phyloP scores from a whole-genome alignment of 148 eudicot genomes.

The Chenopodium suecicum region DNA sequence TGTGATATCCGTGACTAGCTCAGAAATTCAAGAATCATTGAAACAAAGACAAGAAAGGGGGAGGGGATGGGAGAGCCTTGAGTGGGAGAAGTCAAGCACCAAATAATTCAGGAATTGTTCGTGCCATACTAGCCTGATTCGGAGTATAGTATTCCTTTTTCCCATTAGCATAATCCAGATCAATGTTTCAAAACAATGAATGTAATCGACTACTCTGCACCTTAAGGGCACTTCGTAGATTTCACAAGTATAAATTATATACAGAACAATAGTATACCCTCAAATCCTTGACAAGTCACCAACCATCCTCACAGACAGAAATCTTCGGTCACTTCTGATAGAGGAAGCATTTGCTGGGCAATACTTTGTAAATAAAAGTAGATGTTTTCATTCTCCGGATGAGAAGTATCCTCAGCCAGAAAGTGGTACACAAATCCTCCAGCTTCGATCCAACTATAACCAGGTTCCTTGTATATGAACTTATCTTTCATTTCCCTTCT shows the following conservation, averaged over 20 bases:
- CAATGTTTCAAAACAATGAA: not conserved
- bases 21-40: not conserved
- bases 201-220: not conserved
- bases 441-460: slow-evolving; percentile 57
- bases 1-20: not conserved
- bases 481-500: slow-evolving; percentile 53
- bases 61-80: not conserved
- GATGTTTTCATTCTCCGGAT: slow-evolving; percentile 38
- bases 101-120: not conserved
- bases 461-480: slow-evolving; percentile 46
- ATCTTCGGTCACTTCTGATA: slow-evolving; percentile 27
- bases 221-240: not conserved
- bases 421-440: slow-evolving; percentile 43
- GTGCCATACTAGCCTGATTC: not conserved
- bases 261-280: slow-evolving; percentile 7
- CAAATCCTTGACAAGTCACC: slow-evolving; percentile 10
- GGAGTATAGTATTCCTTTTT: not conserved
- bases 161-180: not conserved
- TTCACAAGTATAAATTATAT: not conserved
- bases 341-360: slow-evolving; percentile 35
- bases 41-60: not conserved
- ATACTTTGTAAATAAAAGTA: slow-evolving; percentile 34
- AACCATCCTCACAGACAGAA: slow-evolving; percentile 14
- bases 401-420: slow-evolving; percentile 43
- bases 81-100: not conserved